A percentile compares a stretch with the other conserved stretches of the same genome.
Evolutionary conservation across 495 filamentous ascomycete genomes (phyloP).

Genomic region (Tuber microsphaerosporum): DNA sequence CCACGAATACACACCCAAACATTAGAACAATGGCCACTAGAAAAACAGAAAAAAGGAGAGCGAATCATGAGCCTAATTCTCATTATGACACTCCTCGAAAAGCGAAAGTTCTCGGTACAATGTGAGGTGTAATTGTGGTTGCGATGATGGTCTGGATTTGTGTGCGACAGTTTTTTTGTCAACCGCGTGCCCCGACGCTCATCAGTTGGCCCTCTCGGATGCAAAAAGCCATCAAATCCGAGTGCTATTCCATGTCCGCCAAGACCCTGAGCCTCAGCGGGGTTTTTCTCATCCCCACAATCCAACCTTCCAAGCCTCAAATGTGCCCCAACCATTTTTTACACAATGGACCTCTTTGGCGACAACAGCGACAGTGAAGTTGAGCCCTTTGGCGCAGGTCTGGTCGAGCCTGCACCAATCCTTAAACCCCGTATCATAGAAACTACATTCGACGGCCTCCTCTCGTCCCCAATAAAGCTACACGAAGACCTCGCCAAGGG

Average conservation of each 20-base stretch:
- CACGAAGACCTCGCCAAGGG: conserved; percentile 78
- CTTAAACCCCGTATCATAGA: conserved; percentile 52
- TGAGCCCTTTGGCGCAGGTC: conserved; percentile 34
- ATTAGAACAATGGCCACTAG: no score
- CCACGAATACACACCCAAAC: no score
- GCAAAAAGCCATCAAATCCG: neutral
- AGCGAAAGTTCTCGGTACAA: no score
- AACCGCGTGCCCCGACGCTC: no score
- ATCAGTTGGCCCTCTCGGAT: neutral
- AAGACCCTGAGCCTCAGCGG: conserved; percentile 20
- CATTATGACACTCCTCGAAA: no score
- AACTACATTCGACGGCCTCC: conserved; percentile 66
- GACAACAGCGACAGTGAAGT: conserved; percentile 39
- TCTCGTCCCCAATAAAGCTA: conserved; percentile 61
- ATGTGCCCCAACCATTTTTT: neutral
- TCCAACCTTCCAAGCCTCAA: neutral
- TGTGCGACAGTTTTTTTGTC: no score
- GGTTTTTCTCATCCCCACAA: conserved; percentile 16
- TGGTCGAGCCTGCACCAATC: conserved; percentile 34
- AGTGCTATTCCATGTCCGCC: conserved; percentile 1
- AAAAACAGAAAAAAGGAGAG: no score
- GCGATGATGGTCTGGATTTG: no score
- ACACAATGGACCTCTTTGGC: conserved; percentile 38
- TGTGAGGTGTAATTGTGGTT: no score
- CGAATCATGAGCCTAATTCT: no score